Conservation (phyloP, 352 stramenopile genomes). For the Phytophthora pistaciae region DNA sequence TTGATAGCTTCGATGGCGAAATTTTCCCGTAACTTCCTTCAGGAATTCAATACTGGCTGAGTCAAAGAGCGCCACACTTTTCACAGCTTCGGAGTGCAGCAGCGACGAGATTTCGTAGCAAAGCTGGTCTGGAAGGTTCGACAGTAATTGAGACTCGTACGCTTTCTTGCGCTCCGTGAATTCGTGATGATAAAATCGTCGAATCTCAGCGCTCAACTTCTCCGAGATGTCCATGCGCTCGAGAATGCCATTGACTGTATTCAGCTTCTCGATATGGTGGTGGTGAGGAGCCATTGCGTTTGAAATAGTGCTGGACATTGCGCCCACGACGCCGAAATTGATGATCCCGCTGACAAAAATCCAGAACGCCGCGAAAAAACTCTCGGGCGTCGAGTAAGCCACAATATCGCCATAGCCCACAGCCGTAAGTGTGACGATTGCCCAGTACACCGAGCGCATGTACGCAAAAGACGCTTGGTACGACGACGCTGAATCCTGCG, state of each 20-base stretch:
- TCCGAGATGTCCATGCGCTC: slow-evolving; percentile 66
- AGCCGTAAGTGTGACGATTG: slow-evolving; percentile 71
- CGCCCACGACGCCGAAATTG: slow-evolving; percentile 82
- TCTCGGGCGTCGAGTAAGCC: slow-evolving; percentile 78
- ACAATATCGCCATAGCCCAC: slow-evolving; percentile 84
- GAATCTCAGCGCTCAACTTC: slow-evolving; percentile 64
- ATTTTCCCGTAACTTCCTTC: slow-evolving; percentile 84
- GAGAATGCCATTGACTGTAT: slow-evolving; percentile 71
- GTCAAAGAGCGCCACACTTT: slow-evolving; percentile 67
- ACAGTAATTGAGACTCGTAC: slow-evolving; percentile 78
- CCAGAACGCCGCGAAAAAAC: slow-evolving; percentile 76
- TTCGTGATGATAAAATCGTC: slow-evolving; percentile 78
- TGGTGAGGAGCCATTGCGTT: slow-evolving; percentile 71
- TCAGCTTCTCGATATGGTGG: slow-evolving; percentile 77
- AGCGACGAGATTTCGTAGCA: slow-evolving; percentile 81
- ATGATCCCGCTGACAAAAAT: slow-evolving; percentile 80
- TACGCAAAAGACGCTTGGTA: slow-evolving; percentile 74
- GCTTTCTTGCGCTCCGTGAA: slow-evolving; percentile 65
- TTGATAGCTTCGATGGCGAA: slow-evolving; percentile 76
- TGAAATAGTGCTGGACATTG: slow-evolving; percentile 84
- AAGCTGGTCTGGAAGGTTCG: slow-evolving; percentile 73
- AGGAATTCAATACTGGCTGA: slow-evolving; percentile 72
- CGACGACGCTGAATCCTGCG: slow-evolving; percentile 41
- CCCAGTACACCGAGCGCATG: slow-evolving; percentile 80
- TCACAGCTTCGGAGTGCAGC: slow-evolving; percentile 68